These are phyloP conservation scores for Skeletonema tropicum DNA, from an alignment of 108 stramenopile genomes.

Conservation along the genomic window DNA sequence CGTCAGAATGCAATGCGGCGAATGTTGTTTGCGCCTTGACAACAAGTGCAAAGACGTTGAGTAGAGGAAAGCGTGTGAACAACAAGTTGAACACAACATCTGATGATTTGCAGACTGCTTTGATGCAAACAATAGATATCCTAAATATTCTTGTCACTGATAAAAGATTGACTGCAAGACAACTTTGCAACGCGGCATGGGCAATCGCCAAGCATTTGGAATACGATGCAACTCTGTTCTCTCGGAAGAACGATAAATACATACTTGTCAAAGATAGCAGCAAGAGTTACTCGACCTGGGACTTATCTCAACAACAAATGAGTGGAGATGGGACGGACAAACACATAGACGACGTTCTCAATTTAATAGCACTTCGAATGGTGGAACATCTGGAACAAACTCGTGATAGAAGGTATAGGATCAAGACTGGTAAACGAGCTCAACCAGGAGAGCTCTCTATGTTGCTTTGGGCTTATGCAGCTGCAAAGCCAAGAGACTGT, in stretches of 20 bases:
- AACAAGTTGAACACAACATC: constrained; percentile 3
- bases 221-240: constrained; percentile 41
- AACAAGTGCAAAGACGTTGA: constrained; percentile 64
- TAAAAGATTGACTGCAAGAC: constrained; percentile 59
- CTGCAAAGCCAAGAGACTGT: constrained; percentile 51
- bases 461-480: constrained; percentile 81
- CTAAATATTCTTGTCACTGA: constrained; percentile 42
- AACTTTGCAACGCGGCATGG: constrained; percentile 79
- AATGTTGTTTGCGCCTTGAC: constrained; percentile 85
- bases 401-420: constrained; percentile 6
- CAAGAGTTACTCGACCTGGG: constrained; percentile 30
- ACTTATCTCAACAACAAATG: constrained; percentile 27
- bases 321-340: constrained; percentile 22
- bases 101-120: constrained; percentile 46
- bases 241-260: constrained; percentile 7
- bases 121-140: constrained; percentile 55
- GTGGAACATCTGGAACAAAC: constrained; percentile 29
- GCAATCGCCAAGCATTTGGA: constrained; percentile 77
- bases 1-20: constrained; percentile 69
- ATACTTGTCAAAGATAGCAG: constrained; percentile 29
- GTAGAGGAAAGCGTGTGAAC: constrained; percentile 9
- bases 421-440: constrained; percentile 16
- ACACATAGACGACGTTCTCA: constrained; percentile 51
- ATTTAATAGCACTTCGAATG: constrained; percentile 63
- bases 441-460: constrained; percentile 77